A percentile compares a stretch with the other conserved stretches of the same genome.
Conservation (phyloP, 2,329 filamentous ascomycete genomes). For the Alternaria brassicicola region DNA sequence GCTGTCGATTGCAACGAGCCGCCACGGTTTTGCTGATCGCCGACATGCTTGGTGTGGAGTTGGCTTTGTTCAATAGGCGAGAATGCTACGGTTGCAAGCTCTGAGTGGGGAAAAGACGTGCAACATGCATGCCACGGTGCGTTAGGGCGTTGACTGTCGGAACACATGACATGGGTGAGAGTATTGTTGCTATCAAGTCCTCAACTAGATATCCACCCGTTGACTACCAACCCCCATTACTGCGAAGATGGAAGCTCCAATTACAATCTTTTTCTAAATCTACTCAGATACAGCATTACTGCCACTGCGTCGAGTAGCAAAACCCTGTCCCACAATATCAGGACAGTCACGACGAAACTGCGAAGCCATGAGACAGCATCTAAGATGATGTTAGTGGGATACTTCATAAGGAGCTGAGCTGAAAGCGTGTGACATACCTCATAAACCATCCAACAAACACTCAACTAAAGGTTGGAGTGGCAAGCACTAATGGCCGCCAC, state of each 20-base stretch:
- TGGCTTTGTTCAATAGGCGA: constrained; percentile 3
- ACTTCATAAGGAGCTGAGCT: neutral
- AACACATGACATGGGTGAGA: neutral
- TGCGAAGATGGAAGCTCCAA: neutral
- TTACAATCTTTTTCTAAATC: too few relatives aligned
- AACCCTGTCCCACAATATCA: neutral
- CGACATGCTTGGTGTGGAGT: neutral
- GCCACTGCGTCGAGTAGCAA: neutral
- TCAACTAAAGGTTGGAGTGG: neutral
- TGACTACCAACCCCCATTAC: neutral
- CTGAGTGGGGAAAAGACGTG: neutral
- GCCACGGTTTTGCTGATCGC: constrained; percentile 6
- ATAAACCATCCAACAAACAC: neutral
- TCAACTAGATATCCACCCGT: neutral
- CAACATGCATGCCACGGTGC: constrained; percentile 6
- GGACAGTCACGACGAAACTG: neutral
- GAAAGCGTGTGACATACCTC: neutral
- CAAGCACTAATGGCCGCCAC: neutral
- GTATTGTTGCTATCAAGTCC: neutral
- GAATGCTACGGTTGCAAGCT: constrained; percentile 1
- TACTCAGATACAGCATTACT: neutral
- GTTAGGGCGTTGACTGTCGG: neutral
- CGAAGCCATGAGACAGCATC: neutral
- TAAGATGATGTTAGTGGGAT: neutral
- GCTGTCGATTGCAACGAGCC: constrained; percentile 6